These are phyloP conservation scores for Kuraishia borneana DNA, from an alignment of 805 yeast genomes.

Conservation along the genomic window DNA sequence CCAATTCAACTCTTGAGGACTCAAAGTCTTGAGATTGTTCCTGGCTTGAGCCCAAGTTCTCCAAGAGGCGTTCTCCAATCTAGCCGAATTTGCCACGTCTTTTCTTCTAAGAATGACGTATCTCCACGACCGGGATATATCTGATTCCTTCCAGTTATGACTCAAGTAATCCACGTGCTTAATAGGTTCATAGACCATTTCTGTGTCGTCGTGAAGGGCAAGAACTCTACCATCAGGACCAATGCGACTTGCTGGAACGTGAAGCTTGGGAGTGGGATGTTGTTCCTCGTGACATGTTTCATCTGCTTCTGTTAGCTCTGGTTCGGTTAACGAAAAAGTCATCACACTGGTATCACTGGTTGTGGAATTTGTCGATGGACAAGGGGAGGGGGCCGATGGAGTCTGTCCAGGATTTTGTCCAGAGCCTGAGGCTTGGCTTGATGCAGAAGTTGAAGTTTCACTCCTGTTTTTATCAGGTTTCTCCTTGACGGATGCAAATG, in stretches of 20 bases:
- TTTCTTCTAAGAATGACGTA: slow-evolving; percentile 76
- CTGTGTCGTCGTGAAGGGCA: slow-evolving; percentile 76
- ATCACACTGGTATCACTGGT: slow-evolving; percentile 1
- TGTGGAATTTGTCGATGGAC: neutral
- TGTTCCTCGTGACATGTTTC: slow-evolving; percentile 3
- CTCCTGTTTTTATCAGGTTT: too few species aligned
- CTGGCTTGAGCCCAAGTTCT: slow-evolving; percentile 94
- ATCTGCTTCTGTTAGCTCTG: neutral
- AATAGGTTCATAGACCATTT: slow-evolving; percentile 68
- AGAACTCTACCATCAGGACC: slow-evolving; percentile 9
- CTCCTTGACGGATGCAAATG: neutral
- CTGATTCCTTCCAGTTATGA: slow-evolving; percentile 92
- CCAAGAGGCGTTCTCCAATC: slow-evolving; percentile 86
- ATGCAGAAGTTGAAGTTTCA: slow-evolving; percentile 1
- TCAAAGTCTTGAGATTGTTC: slow-evolving; percentile 59
- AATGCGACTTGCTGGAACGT: neutral
- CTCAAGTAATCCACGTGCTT: slow-evolving; percentile 91
- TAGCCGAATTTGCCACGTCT: slow-evolving; percentile 71
- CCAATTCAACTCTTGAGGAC: slow-evolving; percentile 93
- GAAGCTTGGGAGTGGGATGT: slow-evolving; percentile 3
- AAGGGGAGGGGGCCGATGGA: slow-evolving; percentile 1
- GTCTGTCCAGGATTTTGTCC: too few species aligned
- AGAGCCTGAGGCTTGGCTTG: neutral
- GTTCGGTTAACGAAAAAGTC: neutral
- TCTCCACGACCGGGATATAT: slow-evolving; percentile 92